Conservation (phyloP, 495 filamentous ascomycete genomes). For the Neurospora sp. region DNA sequence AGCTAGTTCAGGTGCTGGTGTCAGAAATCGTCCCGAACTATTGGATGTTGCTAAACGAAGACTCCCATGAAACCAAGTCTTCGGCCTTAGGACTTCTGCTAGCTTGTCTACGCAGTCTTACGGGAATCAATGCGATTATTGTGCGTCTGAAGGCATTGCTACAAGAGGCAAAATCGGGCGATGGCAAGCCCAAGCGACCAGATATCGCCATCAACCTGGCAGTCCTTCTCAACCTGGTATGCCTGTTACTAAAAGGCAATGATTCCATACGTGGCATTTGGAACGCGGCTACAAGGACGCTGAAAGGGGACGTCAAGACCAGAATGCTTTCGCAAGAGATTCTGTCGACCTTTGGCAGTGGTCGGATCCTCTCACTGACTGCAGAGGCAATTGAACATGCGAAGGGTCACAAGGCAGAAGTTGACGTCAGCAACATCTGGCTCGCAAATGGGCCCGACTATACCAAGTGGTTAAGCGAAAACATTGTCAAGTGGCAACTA, state of each 20-base stretch:
- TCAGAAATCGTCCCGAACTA: slow-evolving; percentile 63
- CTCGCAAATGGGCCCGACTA: slow-evolving; percentile 55
- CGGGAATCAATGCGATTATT: slow-evolving; percentile 61
- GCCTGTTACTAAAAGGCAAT: slow-evolving; percentile 46
- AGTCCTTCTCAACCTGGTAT: slow-evolving; percentile 34
- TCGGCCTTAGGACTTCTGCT: slow-evolving; percentile 39
- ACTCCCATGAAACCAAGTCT: slow-evolving; percentile 17
- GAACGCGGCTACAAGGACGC: slow-evolving; percentile 12
- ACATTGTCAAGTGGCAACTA: slow-evolving; percentile 44
- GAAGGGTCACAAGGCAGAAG: slow-evolving; percentile 14
- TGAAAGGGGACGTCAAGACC: not conserved
- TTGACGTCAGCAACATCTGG: slow-evolving; percentile 40
- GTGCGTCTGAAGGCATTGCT: slow-evolving; percentile 46
- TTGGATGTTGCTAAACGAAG: slow-evolving; percentile 53
- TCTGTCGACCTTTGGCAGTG: slow-evolving; percentile 50
- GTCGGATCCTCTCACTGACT: slow-evolving; percentile 58
- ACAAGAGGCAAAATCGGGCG: slow-evolving; percentile 31
- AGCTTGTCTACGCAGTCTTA: slow-evolving; percentile 58
- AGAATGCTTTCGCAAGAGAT: slow-evolving; percentile 30
- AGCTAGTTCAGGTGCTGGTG: slow-evolving; percentile 61
- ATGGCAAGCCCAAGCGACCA: slow-evolving; percentile 21
- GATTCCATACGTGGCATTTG: slow-evolving; percentile 46
- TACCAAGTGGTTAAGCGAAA: slow-evolving; percentile 62
- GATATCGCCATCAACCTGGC: slow-evolving; percentile 30
- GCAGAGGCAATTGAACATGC: slow-evolving; percentile 64